phyloP scores from a whole-genome alignment of 345 rosid genomes.

The Aurinia saxatilis region DNA sequence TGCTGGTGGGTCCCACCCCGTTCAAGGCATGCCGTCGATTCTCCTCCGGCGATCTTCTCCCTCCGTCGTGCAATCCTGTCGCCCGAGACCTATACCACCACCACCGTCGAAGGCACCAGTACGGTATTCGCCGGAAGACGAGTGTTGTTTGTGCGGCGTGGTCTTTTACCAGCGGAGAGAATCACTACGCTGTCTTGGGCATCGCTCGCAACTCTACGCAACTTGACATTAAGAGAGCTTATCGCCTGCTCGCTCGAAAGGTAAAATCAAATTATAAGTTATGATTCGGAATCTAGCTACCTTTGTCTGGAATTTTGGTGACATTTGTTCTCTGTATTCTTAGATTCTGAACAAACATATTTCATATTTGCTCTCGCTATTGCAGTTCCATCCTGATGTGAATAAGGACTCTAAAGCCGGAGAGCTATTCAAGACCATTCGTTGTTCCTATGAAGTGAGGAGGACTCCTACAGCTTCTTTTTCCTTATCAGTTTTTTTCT shows the following conservation, averaged over 20 bases:
- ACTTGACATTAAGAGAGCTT: constrained; percentile 69
- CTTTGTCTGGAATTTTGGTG: too few species aligned
- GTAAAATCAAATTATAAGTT: constrained; percentile 32
- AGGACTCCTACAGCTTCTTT: constrained; percentile 10
- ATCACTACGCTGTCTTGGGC: constrained; percentile 75
- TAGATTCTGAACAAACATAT: too few species aligned
- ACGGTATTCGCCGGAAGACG: constrained; percentile 24
- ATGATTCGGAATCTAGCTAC: too few species aligned
- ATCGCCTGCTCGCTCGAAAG: constrained; percentile 86
- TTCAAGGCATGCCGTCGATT: too few species aligned
- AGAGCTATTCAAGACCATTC: constrained; percentile 75
- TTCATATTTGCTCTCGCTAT: too few species aligned
- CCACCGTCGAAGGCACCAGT: background rate
- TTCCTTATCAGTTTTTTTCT: background rate
- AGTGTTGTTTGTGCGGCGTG: constrained; percentile 26
- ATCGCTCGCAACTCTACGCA: constrained; percentile 46
- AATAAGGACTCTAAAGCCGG: constrained; percentile 59
- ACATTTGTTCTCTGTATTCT: too few species aligned
- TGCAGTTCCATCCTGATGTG: constrained; percentile 87
- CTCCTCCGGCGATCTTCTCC: too few species aligned
- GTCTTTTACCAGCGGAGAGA: constrained; percentile 39
- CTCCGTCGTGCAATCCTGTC: too few species aligned
- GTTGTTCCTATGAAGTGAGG: constrained; percentile 69
- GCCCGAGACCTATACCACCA: background rate
- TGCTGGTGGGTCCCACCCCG: constrained; percentile 57